Conservation (phyloP, 306 rosid species). For the Acacia melanoxylon region DNA sequence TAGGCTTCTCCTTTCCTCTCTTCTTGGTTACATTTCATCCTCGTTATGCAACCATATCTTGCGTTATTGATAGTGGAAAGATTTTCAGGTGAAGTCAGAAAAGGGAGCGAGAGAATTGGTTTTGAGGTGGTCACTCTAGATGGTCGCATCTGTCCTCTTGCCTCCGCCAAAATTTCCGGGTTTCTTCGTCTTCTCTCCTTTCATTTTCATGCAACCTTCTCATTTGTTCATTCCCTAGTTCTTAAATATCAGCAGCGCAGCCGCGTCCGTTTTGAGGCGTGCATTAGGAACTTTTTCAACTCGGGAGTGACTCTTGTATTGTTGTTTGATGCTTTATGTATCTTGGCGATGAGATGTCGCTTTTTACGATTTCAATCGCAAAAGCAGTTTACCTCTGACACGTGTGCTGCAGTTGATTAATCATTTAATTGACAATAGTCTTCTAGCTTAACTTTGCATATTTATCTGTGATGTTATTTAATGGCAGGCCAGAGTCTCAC, state of each 20-base stretch:
- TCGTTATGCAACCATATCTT: neutral
- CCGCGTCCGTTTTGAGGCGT: neutral
- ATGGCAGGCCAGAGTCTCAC: slow-evolving; percentile 58
- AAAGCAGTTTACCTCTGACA: neutral
- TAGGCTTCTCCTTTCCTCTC: slow-evolving; percentile 28
- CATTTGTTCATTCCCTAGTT: neutral
- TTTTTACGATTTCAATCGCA: slow-evolving; percentile 6
- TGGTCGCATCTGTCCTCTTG: slow-evolving; percentile 69
- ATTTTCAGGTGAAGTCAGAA: slow-evolving; percentile 70
- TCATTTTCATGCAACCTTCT: neutral
- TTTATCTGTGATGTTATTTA: slow-evolving; percentile 28
- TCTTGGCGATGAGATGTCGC: neutral
- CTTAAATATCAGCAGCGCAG: neutral
- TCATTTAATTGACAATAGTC: neutral
- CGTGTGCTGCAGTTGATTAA: neutral
- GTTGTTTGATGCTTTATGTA: slow-evolving; percentile 1
- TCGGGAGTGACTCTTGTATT: neutral
- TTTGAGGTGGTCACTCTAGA: slow-evolving; percentile 80
- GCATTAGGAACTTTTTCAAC: neutral
- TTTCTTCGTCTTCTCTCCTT: slow-evolving; percentile 2
- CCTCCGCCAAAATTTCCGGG: slow-evolving; percentile 64
- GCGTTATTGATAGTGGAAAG: neutral
- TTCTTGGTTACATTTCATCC: neutral
- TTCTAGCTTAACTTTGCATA: neutral
- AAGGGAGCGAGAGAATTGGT: slow-evolving; percentile 61